Conservation (phyloP, 257 asterid species). For the Oldenlandia corymbosa region DNA sequence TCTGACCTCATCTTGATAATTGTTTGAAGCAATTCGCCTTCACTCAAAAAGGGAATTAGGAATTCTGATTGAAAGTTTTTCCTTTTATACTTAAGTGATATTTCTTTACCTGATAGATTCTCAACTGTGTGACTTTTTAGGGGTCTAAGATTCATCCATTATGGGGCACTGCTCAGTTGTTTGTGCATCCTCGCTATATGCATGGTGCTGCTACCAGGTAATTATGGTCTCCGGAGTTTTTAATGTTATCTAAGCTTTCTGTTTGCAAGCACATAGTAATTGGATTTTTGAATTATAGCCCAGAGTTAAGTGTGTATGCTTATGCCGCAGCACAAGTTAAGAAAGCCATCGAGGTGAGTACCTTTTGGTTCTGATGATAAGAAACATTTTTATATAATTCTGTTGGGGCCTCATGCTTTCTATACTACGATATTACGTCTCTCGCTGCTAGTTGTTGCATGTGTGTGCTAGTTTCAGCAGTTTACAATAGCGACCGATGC, state of each 20-base stretch:
- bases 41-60: not conserved
- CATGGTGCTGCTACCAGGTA: constrained; percentile 99
- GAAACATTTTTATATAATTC: not conserved
- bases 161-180: constrained; percentile 99
- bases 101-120: not conserved
- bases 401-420: too few species aligned
- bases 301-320: constrained; percentile 72
- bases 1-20: not conserved
- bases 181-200: constrained; percentile 85
- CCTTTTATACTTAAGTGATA: not conserved
- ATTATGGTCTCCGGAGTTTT: not conserved
- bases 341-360: constrained; percentile 85
- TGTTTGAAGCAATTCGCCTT: not conserved
- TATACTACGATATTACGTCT: not conserved
- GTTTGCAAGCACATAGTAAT: constrained; percentile 5
- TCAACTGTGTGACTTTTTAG: constrained; percentile 26
- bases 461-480: not conserved
- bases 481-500: not conserved
- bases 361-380: constrained; percentile 6
- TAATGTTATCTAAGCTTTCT: not conserved
- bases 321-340: constrained; percentile 93
- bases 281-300: constrained; percentile 38
- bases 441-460: not conserved
- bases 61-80: not conserved
- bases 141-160: constrained; percentile 66